Conservation (phyloP, 768 basidiomycete genomes). For the Lactifluus volemus region DNA sequence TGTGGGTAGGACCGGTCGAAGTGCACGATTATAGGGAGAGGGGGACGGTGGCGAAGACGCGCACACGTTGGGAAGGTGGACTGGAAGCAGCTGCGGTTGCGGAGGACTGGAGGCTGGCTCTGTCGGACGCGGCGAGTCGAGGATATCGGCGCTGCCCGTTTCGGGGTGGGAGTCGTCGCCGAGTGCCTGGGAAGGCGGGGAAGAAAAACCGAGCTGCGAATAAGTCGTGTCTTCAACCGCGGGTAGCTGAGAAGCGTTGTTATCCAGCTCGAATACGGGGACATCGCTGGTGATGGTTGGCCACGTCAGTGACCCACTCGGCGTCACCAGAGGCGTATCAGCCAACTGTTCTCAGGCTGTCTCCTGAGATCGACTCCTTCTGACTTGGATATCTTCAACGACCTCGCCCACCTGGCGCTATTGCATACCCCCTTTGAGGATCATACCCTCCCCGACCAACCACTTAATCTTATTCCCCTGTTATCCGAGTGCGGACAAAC, state of each 20-base stretch:
- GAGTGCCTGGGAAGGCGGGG: constrained; percentile 15
- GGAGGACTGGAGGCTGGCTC: background rate
- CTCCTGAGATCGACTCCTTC: constrained; percentile 48
- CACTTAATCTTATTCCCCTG: constrained; percentile 52
- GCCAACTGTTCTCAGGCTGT: constrained; percentile 38
- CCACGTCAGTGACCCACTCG: constrained; percentile 46
- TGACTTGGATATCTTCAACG: constrained; percentile 37
- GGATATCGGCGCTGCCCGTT: background rate
- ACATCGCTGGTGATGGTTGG: constrained; percentile 26
- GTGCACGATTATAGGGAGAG: constrained; percentile 3
- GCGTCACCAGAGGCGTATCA: constrained; percentile 46
- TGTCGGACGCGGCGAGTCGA: background rate
- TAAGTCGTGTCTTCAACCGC: constrained; percentile 29
- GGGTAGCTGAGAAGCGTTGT: constrained; percentile 24
- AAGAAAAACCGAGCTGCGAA: constrained; percentile 31
- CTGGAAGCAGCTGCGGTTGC: background rate
- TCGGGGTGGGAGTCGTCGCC: background rate
- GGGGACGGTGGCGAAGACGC: background rate
- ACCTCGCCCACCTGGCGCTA: constrained; percentile 38
- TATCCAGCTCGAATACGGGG: constrained; percentile 32
- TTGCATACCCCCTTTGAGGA: constrained; percentile 20
- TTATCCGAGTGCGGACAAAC: constrained; percentile 65
- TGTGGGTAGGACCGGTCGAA: background rate
- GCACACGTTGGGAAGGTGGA: background rate
- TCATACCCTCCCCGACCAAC: constrained; percentile 26